Conservation (phyloP, 371 early-diverging fungal genomes). For the Paramicrosporidium saccamoebae region DNA sequence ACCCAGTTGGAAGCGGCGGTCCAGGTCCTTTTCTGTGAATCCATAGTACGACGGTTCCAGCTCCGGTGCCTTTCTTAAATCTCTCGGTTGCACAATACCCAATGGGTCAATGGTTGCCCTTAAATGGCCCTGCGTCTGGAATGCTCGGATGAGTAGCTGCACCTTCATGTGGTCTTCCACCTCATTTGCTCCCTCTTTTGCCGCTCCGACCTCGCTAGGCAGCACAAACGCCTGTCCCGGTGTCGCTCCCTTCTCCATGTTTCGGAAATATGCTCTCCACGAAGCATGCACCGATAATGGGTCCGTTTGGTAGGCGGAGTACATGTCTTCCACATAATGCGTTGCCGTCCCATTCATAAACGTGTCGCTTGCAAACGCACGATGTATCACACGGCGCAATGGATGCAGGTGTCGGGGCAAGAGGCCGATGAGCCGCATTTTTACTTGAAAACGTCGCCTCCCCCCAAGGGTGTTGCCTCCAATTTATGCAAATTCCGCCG, state of each 20-base stretch:
- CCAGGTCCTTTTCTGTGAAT: conserved; percentile 62
- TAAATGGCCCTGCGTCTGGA: conserved; percentile 84
- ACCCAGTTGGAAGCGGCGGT: conserved; percentile 58
- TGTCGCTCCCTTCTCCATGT: conserved; percentile 29
- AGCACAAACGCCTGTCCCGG: conserved; percentile 37
- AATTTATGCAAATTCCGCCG: no score
- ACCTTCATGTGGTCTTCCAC: conserved; percentile 87
- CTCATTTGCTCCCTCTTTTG: conserved; percentile 8
- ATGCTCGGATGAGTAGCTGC: conserved; percentile 81
- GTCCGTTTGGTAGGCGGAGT: conserved; percentile 57
- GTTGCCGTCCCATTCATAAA: conserved; percentile 46
- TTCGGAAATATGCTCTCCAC: conserved; percentile 84
- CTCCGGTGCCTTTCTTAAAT: conserved; percentile 32
- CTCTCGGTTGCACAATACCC: conserved; percentile 41
- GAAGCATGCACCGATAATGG: conserved; percentile 71
- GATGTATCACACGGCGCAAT: no score
- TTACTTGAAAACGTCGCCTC: no score
- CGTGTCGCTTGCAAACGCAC: conserved; percentile 8
- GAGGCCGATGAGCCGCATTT: no score
- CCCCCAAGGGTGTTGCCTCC: no score
- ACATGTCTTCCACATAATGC: conserved; percentile 80
- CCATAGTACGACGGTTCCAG: conserved; percentile 58
- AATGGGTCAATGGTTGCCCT: conserved; percentile 74
- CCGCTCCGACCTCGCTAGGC: conserved; percentile 9
- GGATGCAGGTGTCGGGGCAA: no score